Base-by-base conservation (phyloP, 805 yeast genomes). In the Metschnikowia bowlesiae region DNA sequence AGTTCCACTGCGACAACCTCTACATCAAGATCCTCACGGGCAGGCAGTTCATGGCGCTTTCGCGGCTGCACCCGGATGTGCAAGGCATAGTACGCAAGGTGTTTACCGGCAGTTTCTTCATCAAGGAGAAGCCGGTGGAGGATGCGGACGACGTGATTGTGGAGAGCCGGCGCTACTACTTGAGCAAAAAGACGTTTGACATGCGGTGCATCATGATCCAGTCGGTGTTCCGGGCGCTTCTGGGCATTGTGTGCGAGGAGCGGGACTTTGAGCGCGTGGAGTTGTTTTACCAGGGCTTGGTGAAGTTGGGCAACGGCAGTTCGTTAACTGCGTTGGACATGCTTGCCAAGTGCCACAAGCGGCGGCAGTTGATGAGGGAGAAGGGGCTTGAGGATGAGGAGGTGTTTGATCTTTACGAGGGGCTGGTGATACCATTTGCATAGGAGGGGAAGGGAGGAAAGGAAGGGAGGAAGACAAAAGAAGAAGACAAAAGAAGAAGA, bases 181-280 rank as follows among this genome's bases (percentile, higher is more conserved):
- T 69, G 31, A 54, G 64, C 13, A 46, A 41, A 13, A 57, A 53
- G 10, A 43, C 57, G 22, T 69, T 70, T 49, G 71, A 68, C 49
- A 48, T 51, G 36, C 57, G 72, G 34, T 61, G 68, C n/a, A 61
- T 65, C 30, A 70, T 70, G 73, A 57, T 67, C 31, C 72, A 68
- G 49, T 58, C 68, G 13, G 53, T 67, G 2, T 63, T 58, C 50
- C 57, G 67, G 28, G 47, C 62, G 4, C 56, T 62, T 16, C 51
- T 59, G 7, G 56, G 58, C 3, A 50, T 64, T 16, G 61, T 63
- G 0, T 53, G 48, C 2, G 63, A 60, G 14, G 69, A 63, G 10
- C 51, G 48, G 18, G 60, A 61, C 28, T 65, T 68, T 39, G 72
- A 70, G 40, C 57, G 55, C 40, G 47, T 69, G 29, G 67, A 70